Evolutionary conservation across 192 early-diverging fungal species (phyloP), one percentile per base, ranked within the genome.

Genomic region (Mortierella claussenii): DNA sequence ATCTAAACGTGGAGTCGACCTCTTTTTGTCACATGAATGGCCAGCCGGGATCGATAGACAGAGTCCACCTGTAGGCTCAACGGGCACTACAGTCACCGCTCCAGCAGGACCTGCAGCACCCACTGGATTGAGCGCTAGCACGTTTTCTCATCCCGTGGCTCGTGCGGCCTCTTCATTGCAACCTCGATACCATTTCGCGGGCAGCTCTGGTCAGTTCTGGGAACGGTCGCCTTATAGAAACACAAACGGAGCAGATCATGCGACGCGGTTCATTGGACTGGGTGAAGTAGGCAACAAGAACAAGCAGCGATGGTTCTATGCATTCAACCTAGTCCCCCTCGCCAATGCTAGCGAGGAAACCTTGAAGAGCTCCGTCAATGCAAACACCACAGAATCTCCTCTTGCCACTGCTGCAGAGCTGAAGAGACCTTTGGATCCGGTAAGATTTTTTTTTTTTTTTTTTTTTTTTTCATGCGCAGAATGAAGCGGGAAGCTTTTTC

Each of bases 251-350:
- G 66, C 80, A 10, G 78, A 69, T 28, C 87, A 89, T 79, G 86
- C 86, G 40, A 94, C 96, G 7, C 84, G 96, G 28, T 96, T 98
- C 66, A 87, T 98, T 65, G 92, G 92, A 4, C 68, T 98, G 23
- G 93, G 86, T 1, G 74, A 87, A 7, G 92, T 90, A 42, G 87
- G 86, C 28, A 87, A 85, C 46, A 65, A 83, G 17, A 76, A 82
- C 27, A 95, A 95, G 79, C 87, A 91, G 60, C 65, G 89, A 76
- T 98, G 96, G 96, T 95, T 95, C 67, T 98, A 96, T 70, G 96
- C 95, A 1, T 91, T 95, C 82, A 95, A 95, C 47, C 70, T 94
- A 21, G 83, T 78, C 1, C 95, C 96, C 13, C 64, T 94, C 48
- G 60, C 86, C 8, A 70, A 49, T 61, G 58, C 64, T 48, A 24